Evolutionary conservation across 164 flowering plant genomes (phyloP).

Genomic region (Piper betle): DNA sequence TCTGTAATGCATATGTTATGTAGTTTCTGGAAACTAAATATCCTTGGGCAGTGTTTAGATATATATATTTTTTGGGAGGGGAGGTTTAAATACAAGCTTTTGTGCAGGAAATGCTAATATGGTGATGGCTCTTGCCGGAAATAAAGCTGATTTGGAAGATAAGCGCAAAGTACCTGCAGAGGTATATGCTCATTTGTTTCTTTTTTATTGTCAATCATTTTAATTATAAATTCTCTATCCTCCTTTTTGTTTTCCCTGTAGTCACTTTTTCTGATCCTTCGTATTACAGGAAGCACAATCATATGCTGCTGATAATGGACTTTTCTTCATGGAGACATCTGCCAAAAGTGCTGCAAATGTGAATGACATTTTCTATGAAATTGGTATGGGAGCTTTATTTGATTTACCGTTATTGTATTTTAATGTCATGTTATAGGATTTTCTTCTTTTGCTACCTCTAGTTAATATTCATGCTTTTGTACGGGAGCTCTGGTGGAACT

Average conservation of each 20-base stretch:
- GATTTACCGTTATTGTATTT: too few relatives aligned
- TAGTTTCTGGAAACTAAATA: not conserved
- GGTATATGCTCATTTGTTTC: too few relatives aligned
- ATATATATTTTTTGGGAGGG: not conserved
- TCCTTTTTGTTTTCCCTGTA: too few relatives aligned
- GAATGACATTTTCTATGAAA: constrained; percentile 50
- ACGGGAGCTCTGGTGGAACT: too few relatives aligned
- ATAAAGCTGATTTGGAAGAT: constrained; percentile 46
- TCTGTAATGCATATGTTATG: not conserved
- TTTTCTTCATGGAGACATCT: constrained; percentile 55
- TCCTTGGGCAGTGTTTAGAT: not conserved
- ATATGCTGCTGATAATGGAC: constrained; percentile 47
- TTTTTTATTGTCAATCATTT: too few relatives aligned
- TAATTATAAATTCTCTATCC: too few relatives aligned
- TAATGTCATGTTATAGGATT: too few relatives aligned
- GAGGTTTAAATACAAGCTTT: too few relatives aligned
- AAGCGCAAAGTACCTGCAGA: constrained; percentile 41
- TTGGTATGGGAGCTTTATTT: too few relatives aligned
- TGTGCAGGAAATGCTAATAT: constrained; percentile 31
- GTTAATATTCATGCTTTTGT: too few relatives aligned
- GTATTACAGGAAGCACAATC: constrained; percentile 36
- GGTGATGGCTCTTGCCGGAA: constrained; percentile 63
- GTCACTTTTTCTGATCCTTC: not conserved
- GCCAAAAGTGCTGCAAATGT: constrained; percentile 48
- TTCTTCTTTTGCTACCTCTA: too few relatives aligned